Percentiles rank a stretch among this genome's conserved stretches.
Evolutionary conservation across 345 rosid species (phyloP).

Genomic region (Aquilaria yunnanensis): DNA sequence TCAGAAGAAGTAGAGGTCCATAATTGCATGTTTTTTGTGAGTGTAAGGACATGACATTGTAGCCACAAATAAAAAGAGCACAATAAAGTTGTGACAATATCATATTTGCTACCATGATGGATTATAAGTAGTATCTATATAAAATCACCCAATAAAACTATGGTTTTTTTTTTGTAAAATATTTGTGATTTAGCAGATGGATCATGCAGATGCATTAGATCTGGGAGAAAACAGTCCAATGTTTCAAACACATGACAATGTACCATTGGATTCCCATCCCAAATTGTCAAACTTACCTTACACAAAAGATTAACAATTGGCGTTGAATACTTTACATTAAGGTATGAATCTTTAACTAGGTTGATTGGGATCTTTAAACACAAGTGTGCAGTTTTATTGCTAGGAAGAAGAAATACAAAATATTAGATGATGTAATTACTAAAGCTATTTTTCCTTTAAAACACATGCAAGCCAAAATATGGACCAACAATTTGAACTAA

Average conservation of each 20-base stretch:
- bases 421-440: neutral
- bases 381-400: slow-evolving; percentile 3
- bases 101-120: neutral
- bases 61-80: neutral
- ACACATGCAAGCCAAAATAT: neutral
- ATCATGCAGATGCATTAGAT: neutral
- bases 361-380: slow-evolving; percentile 1
- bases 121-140: neutral
- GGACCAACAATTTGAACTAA: neutral
- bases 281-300: neutral
- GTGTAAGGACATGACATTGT: neutral
- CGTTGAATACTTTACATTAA: neutral
- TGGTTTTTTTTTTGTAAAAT: neutral
- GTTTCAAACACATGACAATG: slow-evolving; percentile 1
- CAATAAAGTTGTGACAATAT: neutral
- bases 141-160: neutral
- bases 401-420: neutral
- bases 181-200: neutral
- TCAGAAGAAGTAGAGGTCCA: neutral
- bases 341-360: no score
- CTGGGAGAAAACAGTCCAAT: neutral
- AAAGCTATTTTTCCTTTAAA: neutral
- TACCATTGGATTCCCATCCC: slow-evolving; percentile 11
- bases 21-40: neutral
- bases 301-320: neutral